Conservation (phyloP, 2,329 filamentous ascomycete genomes). For the Epichloe elymi region DNA sequence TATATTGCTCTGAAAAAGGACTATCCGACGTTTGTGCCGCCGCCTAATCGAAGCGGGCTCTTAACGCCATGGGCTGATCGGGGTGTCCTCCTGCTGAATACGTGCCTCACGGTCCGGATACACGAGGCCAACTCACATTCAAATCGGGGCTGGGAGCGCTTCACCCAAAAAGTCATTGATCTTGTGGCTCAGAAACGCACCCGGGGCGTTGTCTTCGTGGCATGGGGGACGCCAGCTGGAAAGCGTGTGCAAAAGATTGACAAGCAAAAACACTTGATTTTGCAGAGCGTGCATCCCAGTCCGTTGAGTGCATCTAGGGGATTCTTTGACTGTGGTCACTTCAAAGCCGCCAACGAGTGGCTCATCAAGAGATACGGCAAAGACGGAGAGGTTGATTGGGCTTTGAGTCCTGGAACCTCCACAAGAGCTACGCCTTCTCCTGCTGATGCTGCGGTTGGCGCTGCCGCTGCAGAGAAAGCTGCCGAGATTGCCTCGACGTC, state of each 20-base stretch:
- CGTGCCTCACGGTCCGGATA: slow-evolving; percentile 83
- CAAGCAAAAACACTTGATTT: slow-evolving; percentile 59
- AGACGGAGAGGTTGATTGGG: slow-evolving; percentile 79
- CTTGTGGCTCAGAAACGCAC: slow-evolving; percentile 65
- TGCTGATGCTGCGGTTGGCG: slow-evolving; percentile 4
- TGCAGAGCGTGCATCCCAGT: slow-evolving; percentile 83
- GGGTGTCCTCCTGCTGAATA: slow-evolving; percentile 87
- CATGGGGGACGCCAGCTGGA: slow-evolving; percentile 80
- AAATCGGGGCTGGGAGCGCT: slow-evolving; percentile 79
- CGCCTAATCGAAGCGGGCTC: slow-evolving; percentile 66
- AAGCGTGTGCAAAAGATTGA: slow-evolving; percentile 64
- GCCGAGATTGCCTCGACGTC: slow-evolving; percentile 13
- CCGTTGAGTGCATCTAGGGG: slow-evolving; percentile 75
- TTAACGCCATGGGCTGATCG: slow-evolving; percentile 89
- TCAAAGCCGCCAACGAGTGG: slow-evolving; percentile 76
- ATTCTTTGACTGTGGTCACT: slow-evolving; percentile 76
- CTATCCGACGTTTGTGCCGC: slow-evolving; percentile 66
- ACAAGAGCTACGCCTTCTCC: slow-evolving; percentile 15
- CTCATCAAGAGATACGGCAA: slow-evolving; percentile 62
- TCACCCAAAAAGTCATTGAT: slow-evolving; percentile 88
- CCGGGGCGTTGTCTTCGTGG: slow-evolving; percentile 82
- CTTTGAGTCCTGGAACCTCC: slow-evolving; percentile 30
- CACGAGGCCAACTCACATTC: slow-evolving; percentile 79
- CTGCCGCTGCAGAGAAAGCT: slow-evolving; percentile 9
- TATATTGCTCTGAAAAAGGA: slow-evolving; percentile 80